Percentiles rank a stretch among this genome's conserved stretches.
phyloP scores from a whole-genome alignment of 495 filamentous ascomycete genomes.

The Podospora tetraspora region DNA sequence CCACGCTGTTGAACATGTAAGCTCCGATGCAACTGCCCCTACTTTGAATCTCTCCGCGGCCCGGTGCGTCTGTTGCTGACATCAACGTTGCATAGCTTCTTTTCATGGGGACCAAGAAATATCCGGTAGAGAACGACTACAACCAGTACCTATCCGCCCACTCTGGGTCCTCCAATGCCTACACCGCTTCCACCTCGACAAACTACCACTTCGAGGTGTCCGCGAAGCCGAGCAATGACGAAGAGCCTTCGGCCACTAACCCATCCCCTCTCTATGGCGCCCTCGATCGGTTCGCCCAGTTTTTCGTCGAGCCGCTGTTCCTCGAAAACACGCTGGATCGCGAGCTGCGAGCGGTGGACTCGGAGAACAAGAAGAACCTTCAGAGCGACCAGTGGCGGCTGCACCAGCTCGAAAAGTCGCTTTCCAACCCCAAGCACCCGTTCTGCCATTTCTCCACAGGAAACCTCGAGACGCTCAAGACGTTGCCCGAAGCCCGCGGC shows the following conservation, averaged over 20 bases:
- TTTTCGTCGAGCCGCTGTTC: constrained; percentile 91
- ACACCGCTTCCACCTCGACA: constrained; percentile 87
- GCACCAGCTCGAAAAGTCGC: constrained; percentile 83
- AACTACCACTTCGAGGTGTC: constrained; percentile 98
- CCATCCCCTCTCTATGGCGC: constrained; percentile 81
- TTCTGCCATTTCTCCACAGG: constrained; percentile 95
- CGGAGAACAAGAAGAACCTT: constrained; percentile 99
- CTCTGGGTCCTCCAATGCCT: constrained; percentile 90
- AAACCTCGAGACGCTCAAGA: constrained; percentile 83
- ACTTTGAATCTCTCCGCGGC: background rate
- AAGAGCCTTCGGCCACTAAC: constrained; percentile 47
- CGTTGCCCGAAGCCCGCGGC: constrained; percentile 71
- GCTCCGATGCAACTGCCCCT: background rate
- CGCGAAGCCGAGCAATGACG: constrained; percentile 56
- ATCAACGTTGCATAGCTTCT: constrained; percentile 55
- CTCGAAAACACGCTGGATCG: constrained; percentile 84
- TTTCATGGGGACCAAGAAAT: constrained; percentile 99
- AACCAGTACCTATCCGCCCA: constrained; percentile 84
- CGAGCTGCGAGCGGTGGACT: constrained; percentile 90
- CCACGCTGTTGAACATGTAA: constrained; percentile 73
- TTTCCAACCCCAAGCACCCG: constrained; percentile 88
- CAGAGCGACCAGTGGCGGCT: constrained; percentile 93
- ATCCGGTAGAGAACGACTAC: constrained; percentile 94
- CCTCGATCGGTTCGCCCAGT: constrained; percentile 94
- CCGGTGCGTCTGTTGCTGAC: background rate